Evolutionary conservation across 2,329 filamentous ascomycete genomes (phyloP), one percentile per base, ranked within the genome.

Genomic region (Cladosporium velox): DNA sequence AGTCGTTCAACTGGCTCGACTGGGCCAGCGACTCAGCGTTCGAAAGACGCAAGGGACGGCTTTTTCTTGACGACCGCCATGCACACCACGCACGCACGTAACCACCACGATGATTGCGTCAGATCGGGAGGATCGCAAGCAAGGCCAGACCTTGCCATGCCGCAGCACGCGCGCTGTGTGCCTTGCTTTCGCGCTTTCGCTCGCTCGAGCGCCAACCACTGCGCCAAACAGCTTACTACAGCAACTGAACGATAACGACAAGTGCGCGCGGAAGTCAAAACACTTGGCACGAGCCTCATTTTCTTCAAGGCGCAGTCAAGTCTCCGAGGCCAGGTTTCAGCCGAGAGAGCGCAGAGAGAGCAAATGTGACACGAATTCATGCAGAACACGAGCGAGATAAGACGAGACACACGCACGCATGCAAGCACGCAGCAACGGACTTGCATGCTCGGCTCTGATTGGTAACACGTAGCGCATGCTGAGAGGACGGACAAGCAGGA

Each of bases 271-370:
- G 3, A 21, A 21, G 7, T 2, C 15, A n/a, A 21, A 47, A 47
- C 6, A 21, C 41, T 47, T 47, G 41, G 41, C 41, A 47, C 52
- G 32, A 28, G 30, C 52, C 28, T 21, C 41, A 3, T 47, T 47
- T 35, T 63, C 60, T 62, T 52, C 59, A 54, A 44, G 35, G 32
- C 41, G 51, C 51, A 52, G 51, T 32, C 24, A 30, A 60, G 28
- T n/a, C 28, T 62, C 44, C 18, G 59, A 32, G 44, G 59, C 47
- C 59, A 62, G 59, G 59, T 62, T 62, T 62, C 59, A 62, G 59
- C 41, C 47, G 15, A 32, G 59, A n/a, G 41, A 10, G 41, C 2
- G 35, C 4, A 32, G 59, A n/a, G 41, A 10, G 41, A 4, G 35
- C 4, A n/a, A n/a, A 47, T 4, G 60, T 63, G 60, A 54, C 47